These are phyloP conservation scores for Pythium biforme DNA, from an alignment of 352 stramenopile genomes.

Conservation along the genomic window DNA sequence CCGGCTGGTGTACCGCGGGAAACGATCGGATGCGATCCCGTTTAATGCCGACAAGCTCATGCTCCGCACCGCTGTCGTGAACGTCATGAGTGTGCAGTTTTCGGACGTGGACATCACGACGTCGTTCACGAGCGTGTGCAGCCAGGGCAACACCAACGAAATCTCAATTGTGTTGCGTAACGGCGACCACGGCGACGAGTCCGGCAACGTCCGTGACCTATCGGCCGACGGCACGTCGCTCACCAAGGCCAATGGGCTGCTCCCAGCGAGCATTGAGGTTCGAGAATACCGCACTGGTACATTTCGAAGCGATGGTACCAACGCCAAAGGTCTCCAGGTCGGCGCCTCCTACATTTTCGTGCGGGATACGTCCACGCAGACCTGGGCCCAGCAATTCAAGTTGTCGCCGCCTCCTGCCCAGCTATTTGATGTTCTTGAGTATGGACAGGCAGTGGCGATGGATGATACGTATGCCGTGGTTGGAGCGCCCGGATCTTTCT, in stretches of 20 bases:
- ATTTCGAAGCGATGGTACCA: slow-evolving; percentile 54
- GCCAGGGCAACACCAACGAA: slow-evolving; percentile 28
- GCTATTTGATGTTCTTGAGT: slow-evolving; percentile 54
- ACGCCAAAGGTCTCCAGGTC: slow-evolving; percentile 65
- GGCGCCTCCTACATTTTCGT: slow-evolving; percentile 72
- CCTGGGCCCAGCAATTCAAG: slow-evolving; percentile 63
- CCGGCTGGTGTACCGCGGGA: slow-evolving; percentile 54
- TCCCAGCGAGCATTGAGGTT: slow-evolving; percentile 33
- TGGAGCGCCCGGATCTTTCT: slow-evolving; percentile 54
- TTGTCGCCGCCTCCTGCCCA: slow-evolving; percentile 39
- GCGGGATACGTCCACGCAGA: slow-evolving; percentile 27
- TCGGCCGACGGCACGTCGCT: slow-evolving; percentile 41
- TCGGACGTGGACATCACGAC: slow-evolving; percentile 54
- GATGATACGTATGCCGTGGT: slow-evolving; percentile 53
- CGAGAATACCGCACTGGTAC: slow-evolving; percentile 58
- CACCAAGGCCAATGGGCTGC: slow-evolving; percentile 35
- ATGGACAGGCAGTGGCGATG: slow-evolving; percentile 47
- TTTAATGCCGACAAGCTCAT: slow-evolving; percentile 55
- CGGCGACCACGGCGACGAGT: slow-evolving; percentile 52
- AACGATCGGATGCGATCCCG: slow-evolving; percentile 48
- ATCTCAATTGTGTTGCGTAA: slow-evolving; percentile 58
- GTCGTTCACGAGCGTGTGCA: slow-evolving; percentile 52
- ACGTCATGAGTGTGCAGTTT: slow-evolving; percentile 53
- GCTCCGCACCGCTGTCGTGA: slow-evolving; percentile 51
- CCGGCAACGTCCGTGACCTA: slow-evolving; percentile 62